Conservation (phyloP, 768 basidiomycete genomes). For the Gyrodon lividus region DNA sequence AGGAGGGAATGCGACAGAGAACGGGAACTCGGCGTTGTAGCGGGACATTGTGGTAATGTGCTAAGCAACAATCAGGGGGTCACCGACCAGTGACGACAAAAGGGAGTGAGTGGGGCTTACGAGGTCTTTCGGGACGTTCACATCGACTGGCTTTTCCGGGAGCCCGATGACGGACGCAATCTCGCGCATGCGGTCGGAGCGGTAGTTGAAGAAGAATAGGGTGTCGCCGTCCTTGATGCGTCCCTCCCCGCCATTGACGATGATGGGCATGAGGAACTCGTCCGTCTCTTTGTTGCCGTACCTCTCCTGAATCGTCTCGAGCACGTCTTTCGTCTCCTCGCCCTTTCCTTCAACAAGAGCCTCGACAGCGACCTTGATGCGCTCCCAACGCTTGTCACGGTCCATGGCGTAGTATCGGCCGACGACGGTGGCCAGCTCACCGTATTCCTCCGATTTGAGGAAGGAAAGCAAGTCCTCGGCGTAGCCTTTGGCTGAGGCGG, state of each 20-base stretch:
- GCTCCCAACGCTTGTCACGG: conserved; percentile 95
- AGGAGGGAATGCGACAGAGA: conserved; percentile 90
- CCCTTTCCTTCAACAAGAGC: conserved; percentile 73
- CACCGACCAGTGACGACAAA: not conserved
- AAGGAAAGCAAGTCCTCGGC: conserved; percentile 75
- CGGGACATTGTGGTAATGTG: conserved; percentile 91
- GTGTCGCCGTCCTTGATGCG: conserved; percentile 87
- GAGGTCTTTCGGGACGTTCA: conserved; percentile 75
- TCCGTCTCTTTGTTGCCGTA: conserved; percentile 89
- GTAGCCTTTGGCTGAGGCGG: conserved; percentile 77
- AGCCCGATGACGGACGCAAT: conserved; percentile 79
- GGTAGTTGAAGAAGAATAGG: conserved; percentile 96
- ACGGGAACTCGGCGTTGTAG: conserved; percentile 90
- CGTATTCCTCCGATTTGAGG: conserved; percentile 71
- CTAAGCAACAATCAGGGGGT: conserved; percentile 34
- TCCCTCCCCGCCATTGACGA: conserved; percentile 75
- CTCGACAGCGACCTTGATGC: conserved; percentile 86
- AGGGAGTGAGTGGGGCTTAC: conserved; percentile 47
- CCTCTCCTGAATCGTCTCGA: conserved; percentile 67
- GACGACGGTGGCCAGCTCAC: conserved; percentile 80
- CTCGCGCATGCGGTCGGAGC: conserved; percentile 95
- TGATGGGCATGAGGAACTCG: conserved; percentile 95
- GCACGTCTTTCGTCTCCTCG: conserved; percentile 52
- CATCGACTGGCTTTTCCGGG: conserved; percentile 81
- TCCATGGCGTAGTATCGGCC: conserved; percentile 98